phyloP scores from a whole-genome alignment of 169 alveolate genomes.

The Plasmodium blacklocki region DNA sequence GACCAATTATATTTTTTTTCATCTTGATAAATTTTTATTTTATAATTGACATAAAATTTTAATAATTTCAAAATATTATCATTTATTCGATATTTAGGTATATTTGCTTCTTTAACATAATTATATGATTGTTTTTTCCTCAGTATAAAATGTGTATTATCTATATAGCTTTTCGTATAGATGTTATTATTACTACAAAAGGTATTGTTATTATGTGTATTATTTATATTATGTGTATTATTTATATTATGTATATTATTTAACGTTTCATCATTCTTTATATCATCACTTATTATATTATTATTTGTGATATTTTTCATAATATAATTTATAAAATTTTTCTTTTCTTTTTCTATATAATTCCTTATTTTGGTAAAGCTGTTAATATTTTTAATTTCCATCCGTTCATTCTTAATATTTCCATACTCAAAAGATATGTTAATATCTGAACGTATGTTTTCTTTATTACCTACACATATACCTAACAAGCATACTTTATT shows the following conservation, averaged over 20 bases:
- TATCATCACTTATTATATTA: too few species aligned
- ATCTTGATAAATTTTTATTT: slow-evolving; percentile 74
- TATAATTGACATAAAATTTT: slow-evolving; percentile 74
- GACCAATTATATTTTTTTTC: slow-evolving; percentile 69
- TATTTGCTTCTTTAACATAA: slow-evolving; percentile 65
- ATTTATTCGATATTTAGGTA: slow-evolving; percentile 49
- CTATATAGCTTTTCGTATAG: slow-evolving; percentile 68
- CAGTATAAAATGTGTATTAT: slow-evolving; percentile 49
- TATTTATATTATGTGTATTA: slow-evolving; percentile 30
- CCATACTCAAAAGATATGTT: slow-evolving; percentile 80
- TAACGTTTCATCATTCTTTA: not conserved
- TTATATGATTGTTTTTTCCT: slow-evolving; percentile 61
- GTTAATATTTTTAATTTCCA: slow-evolving; percentile 84
- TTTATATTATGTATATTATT: slow-evolving; percentile 34
- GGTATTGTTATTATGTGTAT: not conserved
- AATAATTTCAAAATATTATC: slow-evolving; percentile 36
- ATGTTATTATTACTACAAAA: slow-evolving; percentile 4
- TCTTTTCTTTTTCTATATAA: slow-evolving; percentile 49
- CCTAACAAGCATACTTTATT: slow-evolving; percentile 78
- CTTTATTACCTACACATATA: slow-evolving; percentile 83
- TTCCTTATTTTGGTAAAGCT: slow-evolving; percentile 79
- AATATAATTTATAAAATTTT: slow-evolving; percentile 36
- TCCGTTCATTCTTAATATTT: slow-evolving; percentile 68
- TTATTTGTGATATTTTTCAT: not conserved
- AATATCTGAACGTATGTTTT: slow-evolving; percentile 84